Evolutionary conservation across 169 alveolate genomes (phyloP).

Genomic region (Perkinsus olseni): DNA sequence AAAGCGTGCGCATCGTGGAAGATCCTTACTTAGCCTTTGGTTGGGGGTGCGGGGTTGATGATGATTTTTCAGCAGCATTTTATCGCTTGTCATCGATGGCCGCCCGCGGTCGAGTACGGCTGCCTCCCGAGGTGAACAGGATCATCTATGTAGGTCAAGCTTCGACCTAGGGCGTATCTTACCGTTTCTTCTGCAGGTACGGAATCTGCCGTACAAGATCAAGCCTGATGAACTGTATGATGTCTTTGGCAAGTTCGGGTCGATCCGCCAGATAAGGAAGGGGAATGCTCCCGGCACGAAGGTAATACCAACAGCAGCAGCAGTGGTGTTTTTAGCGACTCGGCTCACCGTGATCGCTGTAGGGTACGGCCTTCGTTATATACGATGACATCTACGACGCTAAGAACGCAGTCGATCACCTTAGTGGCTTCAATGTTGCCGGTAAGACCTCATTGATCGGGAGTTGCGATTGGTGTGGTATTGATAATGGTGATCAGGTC

Average conservation of each 20-base stretch:
- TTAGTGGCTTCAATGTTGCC: slow-evolving; percentile 96
- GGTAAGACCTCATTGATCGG: slow-evolving; percentile 64
- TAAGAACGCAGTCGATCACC: slow-evolving; percentile 94
- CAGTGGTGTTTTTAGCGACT: slow-evolving; percentile 67
- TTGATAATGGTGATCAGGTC: not conserved
- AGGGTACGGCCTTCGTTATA: slow-evolving; percentile 94
- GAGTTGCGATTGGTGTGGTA: not conserved
- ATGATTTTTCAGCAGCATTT: too few species aligned
- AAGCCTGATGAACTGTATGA: slow-evolving; percentile 94
- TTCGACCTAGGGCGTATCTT: not conserved
- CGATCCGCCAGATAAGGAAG: slow-evolving; percentile 95
- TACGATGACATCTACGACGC: slow-evolving; percentile 98
- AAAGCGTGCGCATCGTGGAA: too few species aligned
- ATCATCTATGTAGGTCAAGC: slow-evolving; percentile 36
- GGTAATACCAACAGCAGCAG: slow-evolving; percentile 11
- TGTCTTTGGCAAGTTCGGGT: slow-evolving; percentile 96
- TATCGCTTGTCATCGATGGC: not conserved
- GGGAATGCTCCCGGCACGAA: slow-evolving; percentile 18
- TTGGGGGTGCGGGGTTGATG: too few species aligned
- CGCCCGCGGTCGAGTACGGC: slow-evolving; percentile 32
- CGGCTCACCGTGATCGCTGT: slow-evolving; percentile 75
- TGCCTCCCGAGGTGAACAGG: slow-evolving; percentile 43
- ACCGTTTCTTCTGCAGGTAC: slow-evolving; percentile 2
- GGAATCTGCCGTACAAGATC: slow-evolving; percentile 72
- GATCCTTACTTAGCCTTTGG: too few species aligned